Percentiles rank a stretch among this genome's conserved stretches.
Conservation (phyloP, 768 basidiomycete species). For the Lactarius deliciosus region DNA sequence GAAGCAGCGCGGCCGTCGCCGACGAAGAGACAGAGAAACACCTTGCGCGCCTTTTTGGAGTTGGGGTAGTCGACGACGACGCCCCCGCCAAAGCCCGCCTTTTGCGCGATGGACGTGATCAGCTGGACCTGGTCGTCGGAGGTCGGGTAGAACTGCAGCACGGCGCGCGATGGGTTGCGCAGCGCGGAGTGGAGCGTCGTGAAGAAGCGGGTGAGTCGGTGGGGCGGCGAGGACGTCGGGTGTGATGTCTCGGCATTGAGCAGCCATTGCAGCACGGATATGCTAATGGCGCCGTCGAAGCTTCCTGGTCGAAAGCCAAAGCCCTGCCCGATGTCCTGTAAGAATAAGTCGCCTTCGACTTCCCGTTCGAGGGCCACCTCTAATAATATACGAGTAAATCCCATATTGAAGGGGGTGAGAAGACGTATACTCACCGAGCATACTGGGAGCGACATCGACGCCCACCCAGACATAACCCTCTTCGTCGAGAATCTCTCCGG, state of each 20-base stretch:
- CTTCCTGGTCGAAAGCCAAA: slow-evolving; percentile 96
- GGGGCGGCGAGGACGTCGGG: slow-evolving; percentile 85
- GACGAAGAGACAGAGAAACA: slow-evolving; percentile 91
- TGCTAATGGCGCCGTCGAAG: slow-evolving; percentile 97
- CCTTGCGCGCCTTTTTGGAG: slow-evolving; percentile 92
- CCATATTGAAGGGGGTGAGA: neutral
- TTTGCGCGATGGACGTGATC: slow-evolving; percentile 89
- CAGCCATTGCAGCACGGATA: slow-evolving; percentile 99
- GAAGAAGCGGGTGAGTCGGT: slow-evolving; percentile 85
- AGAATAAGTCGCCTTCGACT: slow-evolving; percentile 92
- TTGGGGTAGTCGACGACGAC: slow-evolving; percentile 97
- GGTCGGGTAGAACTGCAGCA: slow-evolving; percentile 94
- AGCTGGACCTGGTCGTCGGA: slow-evolving; percentile 97
- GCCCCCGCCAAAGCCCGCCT: slow-evolving; percentile 95
- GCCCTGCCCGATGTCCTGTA: slow-evolving; percentile 98
- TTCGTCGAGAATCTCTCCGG: slow-evolving; percentile 94
- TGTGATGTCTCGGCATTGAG: slow-evolving; percentile 94
- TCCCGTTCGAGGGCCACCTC: slow-evolving; percentile 96
- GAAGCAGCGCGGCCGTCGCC: slow-evolving; percentile 64
- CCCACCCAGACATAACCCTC: slow-evolving; percentile 93
- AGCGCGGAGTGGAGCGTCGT: slow-evolving; percentile 87
- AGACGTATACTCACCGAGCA: slow-evolving; percentile 70
- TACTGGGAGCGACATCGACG: slow-evolving; percentile 92
- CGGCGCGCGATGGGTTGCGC: slow-evolving; percentile 79
- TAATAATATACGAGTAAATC: slow-evolving; percentile 34